A percentile compares a stretch with the other conserved stretches of the same genome.
phyloP scores from a whole-genome alignment of 257 asterid species.

The Nicotiana sylvestris region DNA sequence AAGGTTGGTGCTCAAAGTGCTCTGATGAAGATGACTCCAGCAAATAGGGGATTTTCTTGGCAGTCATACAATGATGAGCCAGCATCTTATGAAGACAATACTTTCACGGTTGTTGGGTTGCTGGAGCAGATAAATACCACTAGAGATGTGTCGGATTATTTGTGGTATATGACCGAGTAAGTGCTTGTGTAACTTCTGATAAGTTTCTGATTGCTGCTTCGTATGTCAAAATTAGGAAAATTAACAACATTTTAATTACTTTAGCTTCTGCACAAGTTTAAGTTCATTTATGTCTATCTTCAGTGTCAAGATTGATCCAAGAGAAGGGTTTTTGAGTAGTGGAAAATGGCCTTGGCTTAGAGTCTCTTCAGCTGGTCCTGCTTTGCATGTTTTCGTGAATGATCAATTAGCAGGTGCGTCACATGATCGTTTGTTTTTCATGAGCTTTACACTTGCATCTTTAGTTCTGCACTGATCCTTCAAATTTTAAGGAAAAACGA shows the following conservation, averaged over 20 bases:
- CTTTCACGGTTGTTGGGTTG: constrained; percentile 63
- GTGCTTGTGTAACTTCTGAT: constrained; percentile 19
- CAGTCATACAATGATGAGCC: constrained; percentile 86
- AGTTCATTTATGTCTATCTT: constrained; percentile 3
- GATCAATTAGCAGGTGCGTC: constrained; percentile 16
- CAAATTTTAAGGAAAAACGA: not conserved
- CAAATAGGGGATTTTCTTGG: constrained; percentile 56
- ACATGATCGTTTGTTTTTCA: not conserved
- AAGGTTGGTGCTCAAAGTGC: constrained; percentile 93
- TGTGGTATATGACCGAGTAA: constrained; percentile 96
- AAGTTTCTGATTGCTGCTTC: not conserved
- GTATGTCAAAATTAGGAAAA: not conserved
- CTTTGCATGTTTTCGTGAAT: constrained; percentile 26
- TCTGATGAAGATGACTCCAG: constrained; percentile 88
- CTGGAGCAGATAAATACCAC: constrained; percentile 95
- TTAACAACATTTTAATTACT: not conserved
- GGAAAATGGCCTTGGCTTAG: constrained; percentile 82
- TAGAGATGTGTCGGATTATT: constrained; percentile 81
- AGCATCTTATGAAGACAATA: constrained; percentile 42
- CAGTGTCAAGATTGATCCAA: constrained; percentile 68
- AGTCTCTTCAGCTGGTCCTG: constrained; percentile 66
- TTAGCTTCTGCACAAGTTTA: not conserved
- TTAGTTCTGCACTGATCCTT: not conserved
- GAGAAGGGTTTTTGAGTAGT: constrained; percentile 62
- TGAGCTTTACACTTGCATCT: not conserved